Base-by-base conservation (phyloP, 1,284 basidiomycete genomes). In the Ustilago curta region DNA sequence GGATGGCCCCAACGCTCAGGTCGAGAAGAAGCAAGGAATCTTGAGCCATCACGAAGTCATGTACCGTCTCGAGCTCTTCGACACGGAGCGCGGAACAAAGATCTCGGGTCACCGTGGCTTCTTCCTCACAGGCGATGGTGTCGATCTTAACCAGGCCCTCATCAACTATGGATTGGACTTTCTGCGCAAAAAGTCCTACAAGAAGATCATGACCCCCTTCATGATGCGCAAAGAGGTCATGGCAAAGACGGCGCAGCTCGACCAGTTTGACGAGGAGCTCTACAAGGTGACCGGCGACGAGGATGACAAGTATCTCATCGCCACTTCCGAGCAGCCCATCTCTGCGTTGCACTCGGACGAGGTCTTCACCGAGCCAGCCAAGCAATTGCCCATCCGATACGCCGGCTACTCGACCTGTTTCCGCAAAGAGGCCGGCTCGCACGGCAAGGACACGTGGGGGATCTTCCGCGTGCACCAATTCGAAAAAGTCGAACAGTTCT, bases 401-500 rank as follows among this genome's bases (percentile, higher is more conserved):
- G 89, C 89, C 27, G 89, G 89, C 35, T 90, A 90, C 85, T 90
- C 89, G 81, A 99, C 96, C n/a, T 99, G 96, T 86, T 99, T 99
- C 91, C 90, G 97, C 50, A 99, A 98, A 87, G 96, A 99, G 87
- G 96, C 96, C 4, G 97, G 96, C 50, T 92, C 93, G 5, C 94
- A 95, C 47, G 97, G 97, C 16, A 92, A 94, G 62, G 97, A 99
- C 83, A 98, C 97, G 87, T 98, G 96, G 95, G 97, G 96, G 65
- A 97, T 98, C 86, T 99, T 99, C 91, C 93, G 97, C 39, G 95
- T 99, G 55, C 97, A 99, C 86, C 97, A 99, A 87, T 99, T 99
- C 80, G 97, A 99, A 87, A 99, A 99, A 88, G 89, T 99, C 56
- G 97, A 99, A 86, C 89, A 90, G 85, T 99, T 99, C 87, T 91